phyloP scores from a whole-genome alignment of 2,329 filamentous ascomycete species.

The Colletotrichum graminicola region DNA sequence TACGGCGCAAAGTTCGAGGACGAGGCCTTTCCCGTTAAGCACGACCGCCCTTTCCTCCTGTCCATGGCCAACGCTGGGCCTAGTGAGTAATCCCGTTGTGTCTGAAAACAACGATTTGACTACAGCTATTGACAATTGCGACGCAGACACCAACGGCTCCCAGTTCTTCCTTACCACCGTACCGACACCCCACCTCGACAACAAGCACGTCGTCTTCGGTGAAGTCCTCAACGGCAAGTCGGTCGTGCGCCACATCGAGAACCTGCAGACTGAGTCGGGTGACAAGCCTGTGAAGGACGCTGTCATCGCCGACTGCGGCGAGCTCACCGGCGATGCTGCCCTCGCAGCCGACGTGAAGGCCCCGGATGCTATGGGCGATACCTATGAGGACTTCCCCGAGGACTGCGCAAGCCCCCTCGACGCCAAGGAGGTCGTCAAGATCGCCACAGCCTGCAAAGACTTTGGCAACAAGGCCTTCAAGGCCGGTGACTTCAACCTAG shows the following conservation, averaged over 20 bases:
- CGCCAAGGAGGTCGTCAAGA: conserved; percentile 78
- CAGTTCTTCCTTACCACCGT: conserved; percentile 99
- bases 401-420: conserved; percentile 76
- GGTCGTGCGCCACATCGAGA: conserved; percentile 90
- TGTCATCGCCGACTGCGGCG: conserved; percentile 84
- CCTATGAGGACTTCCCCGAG: conserved; percentile 96
- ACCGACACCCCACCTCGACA: conserved; percentile 92
- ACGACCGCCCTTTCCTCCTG: conserved; percentile 91
- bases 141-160: conserved; percentile 87
- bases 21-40: conserved; percentile 93
- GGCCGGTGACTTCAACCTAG: conserved; percentile 75
- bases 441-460: conserved; percentile 87
- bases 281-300: conserved; percentile 85
- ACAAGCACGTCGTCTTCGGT: conserved; percentile 97
- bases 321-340: conserved; percentile 80
- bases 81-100: conserved; percentile 63
- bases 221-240: conserved; percentile 95
- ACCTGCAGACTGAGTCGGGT: conserved; percentile 76
- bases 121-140: conserved; percentile 25
- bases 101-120: background rate
- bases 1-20: conserved; percentile 98
- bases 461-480: conserved; percentile 96
- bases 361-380: conserved; percentile 86
- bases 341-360: conserved; percentile 74
- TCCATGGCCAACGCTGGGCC: conserved; percentile 99